Percentiles rank a stretch among this genome's conserved stretches.
Evolutionary conservation across 345 rosid species (phyloP).

Genomic region (Rhodamnia argentea): DNA sequence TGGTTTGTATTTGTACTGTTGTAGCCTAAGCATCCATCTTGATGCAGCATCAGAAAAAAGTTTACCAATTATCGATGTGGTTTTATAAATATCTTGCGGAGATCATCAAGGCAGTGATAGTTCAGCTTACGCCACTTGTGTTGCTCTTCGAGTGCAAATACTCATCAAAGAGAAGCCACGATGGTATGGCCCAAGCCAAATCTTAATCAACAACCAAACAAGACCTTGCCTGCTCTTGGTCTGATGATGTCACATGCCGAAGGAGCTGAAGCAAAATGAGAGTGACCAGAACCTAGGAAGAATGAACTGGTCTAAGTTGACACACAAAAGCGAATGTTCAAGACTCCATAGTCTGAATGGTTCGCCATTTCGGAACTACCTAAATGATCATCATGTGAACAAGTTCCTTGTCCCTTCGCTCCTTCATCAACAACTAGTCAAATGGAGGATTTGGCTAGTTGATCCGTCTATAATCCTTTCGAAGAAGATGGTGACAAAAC

Average conservation of each 20-base stretch:
- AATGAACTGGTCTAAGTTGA: not conserved
- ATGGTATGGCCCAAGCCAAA: not conserved
- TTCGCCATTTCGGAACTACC: not conserved
- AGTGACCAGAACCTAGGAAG: not conserved
- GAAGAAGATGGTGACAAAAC: not conserved
- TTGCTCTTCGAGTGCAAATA: not conserved
- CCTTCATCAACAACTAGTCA: not conserved
- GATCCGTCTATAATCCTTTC: not conserved
- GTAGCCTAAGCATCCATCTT: not conserved
- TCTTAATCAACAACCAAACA: not conserved
- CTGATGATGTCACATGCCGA: not conserved
- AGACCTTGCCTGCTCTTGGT: not conserved
- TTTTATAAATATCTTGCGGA: not conserved
- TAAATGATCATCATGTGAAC: not conserved
- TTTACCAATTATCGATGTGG: not conserved
- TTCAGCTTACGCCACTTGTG: not conserved
- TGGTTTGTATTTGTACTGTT: not conserved
- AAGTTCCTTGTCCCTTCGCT: not conserved
- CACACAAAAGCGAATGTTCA: not conserved
- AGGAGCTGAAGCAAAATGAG: not conserved
- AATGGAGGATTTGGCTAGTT: not conserved
- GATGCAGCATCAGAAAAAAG: not conserved
- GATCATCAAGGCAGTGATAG: not conserved
- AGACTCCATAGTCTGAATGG: not conserved
- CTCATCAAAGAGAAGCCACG: not conserved